These are phyloP conservation scores for Lipomyces spencermartinsiae DNA, from an alignment of 805 yeast species.

Conservation along the genomic window DNA sequence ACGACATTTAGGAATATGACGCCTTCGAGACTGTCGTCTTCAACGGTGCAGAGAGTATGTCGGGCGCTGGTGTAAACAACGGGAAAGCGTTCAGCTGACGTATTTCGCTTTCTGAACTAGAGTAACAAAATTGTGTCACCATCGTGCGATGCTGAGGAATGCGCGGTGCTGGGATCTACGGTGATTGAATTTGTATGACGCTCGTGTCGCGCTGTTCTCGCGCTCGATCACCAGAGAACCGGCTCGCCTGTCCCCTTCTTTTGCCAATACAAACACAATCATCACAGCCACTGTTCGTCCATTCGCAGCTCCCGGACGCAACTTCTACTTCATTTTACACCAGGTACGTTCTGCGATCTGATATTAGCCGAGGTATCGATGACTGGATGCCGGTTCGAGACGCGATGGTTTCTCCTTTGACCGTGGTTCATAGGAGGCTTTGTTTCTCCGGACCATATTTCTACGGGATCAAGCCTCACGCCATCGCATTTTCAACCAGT, in stretches of 20 bases:
- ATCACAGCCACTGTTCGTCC: neutral
- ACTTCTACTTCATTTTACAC: neutral
- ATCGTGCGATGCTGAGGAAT: neutral
- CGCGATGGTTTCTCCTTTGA: neutral
- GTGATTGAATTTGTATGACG: slow-evolving; percentile 1
- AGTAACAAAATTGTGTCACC: neutral
- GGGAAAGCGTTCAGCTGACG: neutral
- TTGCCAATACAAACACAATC: neutral
- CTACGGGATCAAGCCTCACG: neutral
- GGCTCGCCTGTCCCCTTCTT: neutral
- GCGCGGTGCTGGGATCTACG: neutral
- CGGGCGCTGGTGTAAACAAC: neutral
- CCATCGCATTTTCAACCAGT: neutral
- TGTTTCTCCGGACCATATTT: neutral
- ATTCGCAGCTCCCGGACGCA: neutral
- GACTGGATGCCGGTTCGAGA: neutral
- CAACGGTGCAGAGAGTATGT: neutral
- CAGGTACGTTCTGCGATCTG: neutral
- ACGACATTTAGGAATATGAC: slow-evolving; percentile 22
- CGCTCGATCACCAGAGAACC: neutral
- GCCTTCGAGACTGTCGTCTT: neutral
- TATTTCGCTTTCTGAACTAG: no score
- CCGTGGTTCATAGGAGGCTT: neutral
- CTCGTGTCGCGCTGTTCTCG: neutral
- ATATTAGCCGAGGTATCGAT: neutral